Conservation (phyloP, 306 rosid species). For the Notholithocarpus densiflorus region DNA sequence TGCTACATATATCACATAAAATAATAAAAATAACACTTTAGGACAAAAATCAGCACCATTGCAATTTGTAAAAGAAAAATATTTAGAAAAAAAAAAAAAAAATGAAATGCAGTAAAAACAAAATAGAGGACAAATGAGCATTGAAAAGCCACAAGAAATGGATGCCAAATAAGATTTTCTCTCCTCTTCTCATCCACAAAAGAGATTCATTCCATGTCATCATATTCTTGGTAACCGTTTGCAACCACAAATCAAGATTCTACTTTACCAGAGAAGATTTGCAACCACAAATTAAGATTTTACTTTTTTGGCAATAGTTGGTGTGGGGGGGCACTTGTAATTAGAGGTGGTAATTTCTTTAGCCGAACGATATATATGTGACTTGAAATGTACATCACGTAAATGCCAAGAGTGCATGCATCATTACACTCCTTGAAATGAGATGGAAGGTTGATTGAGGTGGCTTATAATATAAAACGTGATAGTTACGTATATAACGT, state of each 20-base stretch:
- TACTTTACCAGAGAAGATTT: too few species aligned
- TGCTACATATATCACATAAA: slow-evolving; percentile 19
- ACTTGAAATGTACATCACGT: neutral
- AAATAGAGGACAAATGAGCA: neutral
- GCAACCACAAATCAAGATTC: neutral
- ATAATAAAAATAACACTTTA: neutral
- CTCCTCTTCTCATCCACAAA: neutral
- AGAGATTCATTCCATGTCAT: neutral
- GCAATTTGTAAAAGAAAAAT: neutral
- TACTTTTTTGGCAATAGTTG: neutral
- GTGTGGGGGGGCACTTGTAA: neutral
- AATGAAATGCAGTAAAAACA: neutral
- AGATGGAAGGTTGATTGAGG: neutral
- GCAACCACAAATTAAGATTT: neutral
- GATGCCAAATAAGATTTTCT: neutral
- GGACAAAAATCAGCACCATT: neutral
- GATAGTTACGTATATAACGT: too few species aligned
- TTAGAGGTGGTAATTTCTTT: neutral
- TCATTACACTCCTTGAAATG: neutral
- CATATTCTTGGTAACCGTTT: neutral
- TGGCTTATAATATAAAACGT: neutral
- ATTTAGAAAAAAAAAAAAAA: neutral
- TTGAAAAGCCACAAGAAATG: neutral
- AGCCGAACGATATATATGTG: neutral
- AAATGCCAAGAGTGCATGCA: neutral